phyloP scores from a whole-genome alignment of 179 eudicot genomes.

The Corrigiola litoralis region DNA sequence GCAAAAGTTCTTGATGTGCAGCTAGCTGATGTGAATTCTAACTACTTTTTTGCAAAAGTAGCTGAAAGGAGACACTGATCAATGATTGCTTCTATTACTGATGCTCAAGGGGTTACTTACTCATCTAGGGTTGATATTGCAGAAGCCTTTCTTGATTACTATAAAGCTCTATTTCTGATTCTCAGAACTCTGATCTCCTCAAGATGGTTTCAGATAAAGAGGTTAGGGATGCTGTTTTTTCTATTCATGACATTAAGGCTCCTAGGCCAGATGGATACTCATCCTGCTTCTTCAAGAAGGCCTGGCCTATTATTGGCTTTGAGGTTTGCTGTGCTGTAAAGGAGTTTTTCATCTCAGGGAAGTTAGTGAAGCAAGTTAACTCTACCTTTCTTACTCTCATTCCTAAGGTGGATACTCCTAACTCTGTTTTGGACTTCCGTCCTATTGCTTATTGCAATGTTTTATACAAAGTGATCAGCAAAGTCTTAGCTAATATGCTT shows the following conservation, averaged over 20 bases:
- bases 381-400: no score
- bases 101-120: neutral
- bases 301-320: neutral
- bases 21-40: no score
- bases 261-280: neutral
- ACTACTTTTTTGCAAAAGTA: neutral
- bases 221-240: neutral
- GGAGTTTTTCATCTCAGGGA: neutral
- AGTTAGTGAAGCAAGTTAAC: no score
- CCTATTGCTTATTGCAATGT: neutral
- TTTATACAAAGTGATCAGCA: neutral
- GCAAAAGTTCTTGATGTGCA: neutral
- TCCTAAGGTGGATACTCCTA: neutral
- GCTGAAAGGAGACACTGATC: neutral
- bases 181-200: no score
- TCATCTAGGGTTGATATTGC: no score
- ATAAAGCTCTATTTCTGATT: no score
- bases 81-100: neutral
- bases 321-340: neutral
- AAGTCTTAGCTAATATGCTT: no score
- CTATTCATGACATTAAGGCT: neutral
- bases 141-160: no score
- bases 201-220: no score
- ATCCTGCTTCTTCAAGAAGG: neutral
- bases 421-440: neutral